These are phyloP conservation scores for Stramenopiles sp. DNA, from an alignment of 352 stramenopile genomes.

Conservation along the genomic window DNA sequence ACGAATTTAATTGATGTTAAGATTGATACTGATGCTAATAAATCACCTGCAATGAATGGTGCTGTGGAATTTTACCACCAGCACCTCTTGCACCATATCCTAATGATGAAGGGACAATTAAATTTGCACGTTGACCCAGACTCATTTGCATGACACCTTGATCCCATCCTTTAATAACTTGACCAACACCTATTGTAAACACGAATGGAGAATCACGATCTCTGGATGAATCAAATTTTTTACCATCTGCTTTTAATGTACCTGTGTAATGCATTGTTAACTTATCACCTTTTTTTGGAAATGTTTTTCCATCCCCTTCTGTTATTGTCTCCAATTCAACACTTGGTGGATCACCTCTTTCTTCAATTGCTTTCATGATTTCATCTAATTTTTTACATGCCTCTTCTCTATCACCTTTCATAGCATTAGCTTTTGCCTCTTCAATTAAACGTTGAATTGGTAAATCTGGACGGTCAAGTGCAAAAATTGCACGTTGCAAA, in stretches of 20 bases:
- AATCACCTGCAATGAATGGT: no score
- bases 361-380: no score
- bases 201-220: conserved; percentile 63
- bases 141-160: conserved; percentile 38
- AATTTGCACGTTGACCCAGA: conserved; percentile 55
- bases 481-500: no score
- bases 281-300: conserved; percentile 54
- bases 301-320: conserved; percentile 63
- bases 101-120: conserved; percentile 50
- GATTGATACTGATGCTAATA: no score
- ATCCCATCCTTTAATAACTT: conserved; percentile 61
- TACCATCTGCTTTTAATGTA: conserved; percentile 19
- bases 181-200: conserved; percentile 58
- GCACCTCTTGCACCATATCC: conserved; percentile 48
- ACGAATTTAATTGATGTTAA: no score
- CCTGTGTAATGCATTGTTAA: conserved; percentile 55
- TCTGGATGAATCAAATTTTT: conserved; percentile 26
- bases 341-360: no score
- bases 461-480: no score
- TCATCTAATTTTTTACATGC: no score
- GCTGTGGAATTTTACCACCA: no score
- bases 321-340: conserved; percentile 64
- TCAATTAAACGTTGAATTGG: no score
- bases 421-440: no score
- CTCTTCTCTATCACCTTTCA: no score